Conservation (phyloP, 495 filamentous ascomycete genomes). For the Bombardia bombarda region DNA sequence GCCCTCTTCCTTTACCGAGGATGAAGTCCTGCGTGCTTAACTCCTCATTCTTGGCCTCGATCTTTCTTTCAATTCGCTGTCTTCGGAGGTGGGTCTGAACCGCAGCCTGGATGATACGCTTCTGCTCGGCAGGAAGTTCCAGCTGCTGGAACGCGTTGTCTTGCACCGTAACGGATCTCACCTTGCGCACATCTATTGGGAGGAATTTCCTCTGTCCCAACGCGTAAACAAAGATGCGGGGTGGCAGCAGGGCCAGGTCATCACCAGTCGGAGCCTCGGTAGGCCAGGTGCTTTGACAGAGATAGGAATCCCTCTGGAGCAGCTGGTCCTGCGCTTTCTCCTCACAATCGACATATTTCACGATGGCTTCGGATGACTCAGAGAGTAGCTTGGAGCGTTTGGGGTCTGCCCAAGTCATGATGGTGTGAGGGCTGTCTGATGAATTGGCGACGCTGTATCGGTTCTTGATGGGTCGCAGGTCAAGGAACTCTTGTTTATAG, state of each 20-base stretch:
- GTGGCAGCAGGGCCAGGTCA: slow-evolving; percentile 28
- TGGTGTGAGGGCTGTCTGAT: too few species aligned
- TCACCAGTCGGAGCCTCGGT: slow-evolving; percentile 10
- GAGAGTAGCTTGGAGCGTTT: too few species aligned
- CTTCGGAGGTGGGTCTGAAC: slow-evolving; percentile 36
- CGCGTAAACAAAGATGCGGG: slow-evolving; percentile 29
- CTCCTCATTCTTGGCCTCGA: too few species aligned
- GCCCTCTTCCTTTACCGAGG: slow-evolving; percentile 46
- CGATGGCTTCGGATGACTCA: too few species aligned
- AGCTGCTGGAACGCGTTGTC: slow-evolving; percentile 42
- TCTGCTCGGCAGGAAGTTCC: slow-evolving; percentile 44
- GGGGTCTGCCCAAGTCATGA: too few species aligned
- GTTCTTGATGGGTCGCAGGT: too few species aligned
- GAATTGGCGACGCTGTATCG: too few species aligned
- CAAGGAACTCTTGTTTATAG: too few species aligned
- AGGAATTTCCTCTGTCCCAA: slow-evolving; percentile 30
- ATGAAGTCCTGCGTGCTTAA: slow-evolving; percentile 57
- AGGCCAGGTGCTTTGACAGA: slow-evolving; percentile 16
- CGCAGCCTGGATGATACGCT: slow-evolving; percentile 44
- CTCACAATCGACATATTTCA: too few species aligned
- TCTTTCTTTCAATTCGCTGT: slow-evolving; percentile 37
- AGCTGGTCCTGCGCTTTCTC: too few species aligned
- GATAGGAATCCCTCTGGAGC: too few species aligned
- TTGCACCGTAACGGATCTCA: slow-evolving; percentile 31
- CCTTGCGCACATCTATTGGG: slow-evolving; percentile 20